phyloP scores from a whole-genome alignment of 306 rosid genomes.

The Ormosia semicastrata region DNA sequence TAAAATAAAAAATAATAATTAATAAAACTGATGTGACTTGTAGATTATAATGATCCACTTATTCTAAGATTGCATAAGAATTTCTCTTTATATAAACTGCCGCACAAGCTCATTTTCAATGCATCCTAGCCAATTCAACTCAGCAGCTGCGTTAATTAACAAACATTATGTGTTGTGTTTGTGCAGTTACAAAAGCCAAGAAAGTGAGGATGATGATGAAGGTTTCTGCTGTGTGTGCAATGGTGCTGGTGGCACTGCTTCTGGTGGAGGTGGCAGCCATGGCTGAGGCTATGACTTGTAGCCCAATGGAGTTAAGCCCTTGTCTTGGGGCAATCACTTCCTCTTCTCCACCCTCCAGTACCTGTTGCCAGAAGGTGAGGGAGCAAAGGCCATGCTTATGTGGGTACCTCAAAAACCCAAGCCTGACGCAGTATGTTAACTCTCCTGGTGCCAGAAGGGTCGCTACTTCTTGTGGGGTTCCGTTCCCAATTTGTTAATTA shows the following conservation, averaged over 20 bases:
- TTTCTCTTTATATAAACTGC: neutral
- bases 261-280: neutral
- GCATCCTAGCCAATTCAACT: neutral
- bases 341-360: neutral
- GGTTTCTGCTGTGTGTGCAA: neutral
- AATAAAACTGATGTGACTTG: too few relatives aligned
- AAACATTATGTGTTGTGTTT: neutral
- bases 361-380: constrained; percentile 52
- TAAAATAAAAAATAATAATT: too few relatives aligned
- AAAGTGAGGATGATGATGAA: neutral
- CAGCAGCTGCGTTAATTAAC: neutral
- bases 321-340: constrained; percentile 40
- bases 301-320: constrained; percentile 10
- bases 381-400: constrained; percentile 66
- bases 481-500: constrained; percentile 40
- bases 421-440: constrained; percentile 29
- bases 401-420: constrained; percentile 49
- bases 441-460: constrained; percentile 45
- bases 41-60: too few relatives aligned
- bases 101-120: neutral
- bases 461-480: constrained; percentile 36
- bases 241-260: constrained; percentile 26
- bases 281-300: constrained; percentile 51
- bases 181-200: neutral
- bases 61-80: neutral